phyloP scores from a whole-genome alignment of 768 basidiomycete species.

The Dioszegia aurantiaca region DNA sequence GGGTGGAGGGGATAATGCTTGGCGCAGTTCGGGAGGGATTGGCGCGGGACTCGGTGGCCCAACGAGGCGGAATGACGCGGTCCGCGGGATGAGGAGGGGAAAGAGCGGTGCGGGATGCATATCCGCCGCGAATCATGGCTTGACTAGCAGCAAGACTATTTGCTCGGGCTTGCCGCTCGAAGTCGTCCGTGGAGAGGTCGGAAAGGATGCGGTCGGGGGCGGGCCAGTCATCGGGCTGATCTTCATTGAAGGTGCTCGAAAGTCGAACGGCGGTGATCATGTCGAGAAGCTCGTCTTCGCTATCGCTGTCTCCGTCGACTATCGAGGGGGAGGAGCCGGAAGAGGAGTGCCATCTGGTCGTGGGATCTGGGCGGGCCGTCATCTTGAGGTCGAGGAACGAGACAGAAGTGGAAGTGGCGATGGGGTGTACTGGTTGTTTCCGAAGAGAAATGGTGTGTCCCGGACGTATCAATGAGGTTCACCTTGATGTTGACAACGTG shows the following conservation, averaged over 20 bases:
- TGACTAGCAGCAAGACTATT: constrained; percentile 12
- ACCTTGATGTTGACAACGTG: no score
- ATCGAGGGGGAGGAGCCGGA: background rate
- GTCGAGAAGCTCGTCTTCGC: background rate
- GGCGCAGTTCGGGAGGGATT: background rate
- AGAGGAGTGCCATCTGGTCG: background rate
- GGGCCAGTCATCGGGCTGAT: background rate
- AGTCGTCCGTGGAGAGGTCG: constrained; percentile 6
- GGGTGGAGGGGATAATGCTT: background rate
- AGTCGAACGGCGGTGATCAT: background rate
- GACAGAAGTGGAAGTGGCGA: no score
- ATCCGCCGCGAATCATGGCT: background rate
- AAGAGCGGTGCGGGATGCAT: background rate
- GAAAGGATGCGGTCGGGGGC: background rate
- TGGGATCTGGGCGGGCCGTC: no score
- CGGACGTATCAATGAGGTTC: no score
- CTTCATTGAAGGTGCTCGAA: background rate
- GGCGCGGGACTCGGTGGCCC: no score
- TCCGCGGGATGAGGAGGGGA: background rate
- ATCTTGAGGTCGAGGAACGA: no score
- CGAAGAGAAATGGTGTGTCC: no score
- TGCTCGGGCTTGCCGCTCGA: constrained; percentile 13
- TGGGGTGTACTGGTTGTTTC: no score
- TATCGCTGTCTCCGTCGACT: background rate
- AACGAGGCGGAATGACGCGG: no score